These are phyloP conservation scores for Karstenula rhodostoma DNA, from an alignment of 2,329 filamentous ascomycete species.

Conservation along the genomic window DNA sequence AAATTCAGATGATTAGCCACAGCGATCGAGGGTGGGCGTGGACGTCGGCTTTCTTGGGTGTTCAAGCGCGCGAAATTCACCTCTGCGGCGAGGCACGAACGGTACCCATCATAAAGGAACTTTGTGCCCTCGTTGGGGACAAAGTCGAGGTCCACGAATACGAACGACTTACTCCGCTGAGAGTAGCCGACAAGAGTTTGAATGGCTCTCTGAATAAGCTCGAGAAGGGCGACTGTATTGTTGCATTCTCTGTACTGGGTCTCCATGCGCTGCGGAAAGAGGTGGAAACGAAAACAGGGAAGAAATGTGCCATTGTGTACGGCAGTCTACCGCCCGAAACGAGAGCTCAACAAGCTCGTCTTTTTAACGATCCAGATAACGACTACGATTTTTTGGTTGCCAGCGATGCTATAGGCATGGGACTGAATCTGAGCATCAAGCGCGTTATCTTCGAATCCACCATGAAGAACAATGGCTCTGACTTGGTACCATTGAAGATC, in stretches of 20 bases:
- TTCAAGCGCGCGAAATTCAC: conserved; percentile 88
- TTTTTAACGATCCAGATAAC: conserved; percentile 95
- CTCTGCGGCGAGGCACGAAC: conserved; percentile 89
- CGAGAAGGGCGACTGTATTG: conserved; percentile 88
- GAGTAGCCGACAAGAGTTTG: conserved; percentile 71
- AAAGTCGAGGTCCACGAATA: conserved; percentile 83
- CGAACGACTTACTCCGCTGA: conserved; percentile 79
- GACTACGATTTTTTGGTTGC: conserved; percentile 95
- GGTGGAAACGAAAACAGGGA: conserved; percentile 79
- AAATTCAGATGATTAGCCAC: conserved; percentile 96
- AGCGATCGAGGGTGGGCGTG: conserved; percentile 86
- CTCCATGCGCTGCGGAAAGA: conserved; percentile 81
- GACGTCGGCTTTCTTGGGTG: conserved; percentile 88
- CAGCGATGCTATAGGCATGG: conserved; percentile 97
- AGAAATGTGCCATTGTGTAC: conserved; percentile 90
- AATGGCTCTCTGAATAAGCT: conserved; percentile 72
- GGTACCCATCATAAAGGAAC: conserved; percentile 77
- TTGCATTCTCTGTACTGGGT: conserved; percentile 82
- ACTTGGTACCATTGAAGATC: conserved; percentile 66
- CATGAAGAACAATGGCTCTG: conserved; percentile 72
- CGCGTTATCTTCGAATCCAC: conserved; percentile 86
- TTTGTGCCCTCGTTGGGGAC: conserved; percentile 84
- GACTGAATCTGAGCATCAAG: conserved; percentile 89
- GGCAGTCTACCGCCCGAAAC: conserved; percentile 92
- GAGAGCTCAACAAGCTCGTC: conserved; percentile 83